Evolutionary conservation across 345 rosid genomes (phyloP).

Genomic region (Brassica napus): DNA sequence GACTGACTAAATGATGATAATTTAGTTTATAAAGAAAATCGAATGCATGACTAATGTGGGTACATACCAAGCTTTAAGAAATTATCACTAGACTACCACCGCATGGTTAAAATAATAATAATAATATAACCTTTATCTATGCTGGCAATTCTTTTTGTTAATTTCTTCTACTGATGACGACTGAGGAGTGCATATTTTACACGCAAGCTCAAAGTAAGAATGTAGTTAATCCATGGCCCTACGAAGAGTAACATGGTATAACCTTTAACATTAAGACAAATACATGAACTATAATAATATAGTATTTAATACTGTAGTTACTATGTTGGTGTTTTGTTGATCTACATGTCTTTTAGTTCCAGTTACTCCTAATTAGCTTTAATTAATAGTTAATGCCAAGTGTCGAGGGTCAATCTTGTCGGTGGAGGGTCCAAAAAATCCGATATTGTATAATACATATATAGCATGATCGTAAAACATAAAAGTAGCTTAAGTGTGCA

Average conservation of each 20-base stretch:
- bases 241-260: neutral
- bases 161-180: neutral
- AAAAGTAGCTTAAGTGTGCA: too few species aligned
- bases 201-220: slow-evolving; percentile 32
- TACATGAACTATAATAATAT: neutral
- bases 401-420: slow-evolving; percentile 14
- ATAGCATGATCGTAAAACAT: neutral
- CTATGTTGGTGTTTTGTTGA: neutral
- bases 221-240: neutral
- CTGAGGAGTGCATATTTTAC: slow-evolving; percentile 21
- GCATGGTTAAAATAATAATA: too few species aligned
- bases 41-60: too few species aligned
- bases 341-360: neutral
- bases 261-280: neutral
- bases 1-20: too few species aligned
- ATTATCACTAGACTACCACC: too few species aligned
- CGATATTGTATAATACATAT: neutral
- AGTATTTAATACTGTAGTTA: neutral
- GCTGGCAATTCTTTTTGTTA: neutral
- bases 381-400: neutral
- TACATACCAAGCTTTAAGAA: too few species aligned
- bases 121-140: neutral
- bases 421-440: slow-evolving; percentile 13
- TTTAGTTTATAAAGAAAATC: too few species aligned
- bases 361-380: neutral